Conservation (phyloP, 257 asterid species). For the Anisodus tanguticus region DNA sequence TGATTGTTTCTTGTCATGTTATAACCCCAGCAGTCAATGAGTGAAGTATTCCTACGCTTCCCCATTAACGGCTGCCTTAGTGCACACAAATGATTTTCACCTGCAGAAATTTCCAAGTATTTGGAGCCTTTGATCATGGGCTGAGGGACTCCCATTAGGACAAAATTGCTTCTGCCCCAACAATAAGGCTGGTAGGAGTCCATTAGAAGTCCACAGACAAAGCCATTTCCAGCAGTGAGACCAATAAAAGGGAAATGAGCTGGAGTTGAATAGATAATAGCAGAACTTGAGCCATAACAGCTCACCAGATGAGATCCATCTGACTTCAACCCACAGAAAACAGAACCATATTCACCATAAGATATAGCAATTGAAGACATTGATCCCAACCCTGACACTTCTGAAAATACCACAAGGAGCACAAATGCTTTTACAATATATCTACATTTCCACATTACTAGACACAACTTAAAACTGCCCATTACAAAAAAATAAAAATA, state of each 20-base stretch:
- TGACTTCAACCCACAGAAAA: constrained; percentile 74
- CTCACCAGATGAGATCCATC: constrained; percentile 80
- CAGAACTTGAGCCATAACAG: constrained; percentile 80
- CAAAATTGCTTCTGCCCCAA: constrained; percentile 77
- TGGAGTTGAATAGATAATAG: constrained; percentile 66
- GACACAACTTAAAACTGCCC: constrained; percentile 34
- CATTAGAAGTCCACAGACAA: constrained; percentile 76
- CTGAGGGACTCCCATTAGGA: constrained; percentile 67
- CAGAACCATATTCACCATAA: constrained; percentile 85
- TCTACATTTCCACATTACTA: constrained; percentile 27
- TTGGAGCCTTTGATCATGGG: constrained; percentile 51
- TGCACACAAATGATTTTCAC: constrained; percentile 89
- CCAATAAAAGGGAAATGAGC: constrained; percentile 57
- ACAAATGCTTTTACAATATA: constrained; percentile 35
- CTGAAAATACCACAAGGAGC: constrained; percentile 46
- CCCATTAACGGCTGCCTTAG: constrained; percentile 79
- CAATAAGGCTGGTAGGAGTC: constrained; percentile 72
- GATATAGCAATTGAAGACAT: constrained; percentile 89
- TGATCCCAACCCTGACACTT: constrained; percentile 74
- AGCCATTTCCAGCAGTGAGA: constrained; percentile 78
- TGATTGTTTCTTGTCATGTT: constrained; percentile 72
- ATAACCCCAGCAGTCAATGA: constrained; percentile 95
- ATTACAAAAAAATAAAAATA: constrained; percentile 32
- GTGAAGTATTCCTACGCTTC: constrained; percentile 57
- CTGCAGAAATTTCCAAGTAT: constrained; percentile 83